Evolutionary conservation across 352 stramenopile species (phyloP), one percentile per base, ranked within the genome.

Genomic region (Peronospora farinosa): DNA sequence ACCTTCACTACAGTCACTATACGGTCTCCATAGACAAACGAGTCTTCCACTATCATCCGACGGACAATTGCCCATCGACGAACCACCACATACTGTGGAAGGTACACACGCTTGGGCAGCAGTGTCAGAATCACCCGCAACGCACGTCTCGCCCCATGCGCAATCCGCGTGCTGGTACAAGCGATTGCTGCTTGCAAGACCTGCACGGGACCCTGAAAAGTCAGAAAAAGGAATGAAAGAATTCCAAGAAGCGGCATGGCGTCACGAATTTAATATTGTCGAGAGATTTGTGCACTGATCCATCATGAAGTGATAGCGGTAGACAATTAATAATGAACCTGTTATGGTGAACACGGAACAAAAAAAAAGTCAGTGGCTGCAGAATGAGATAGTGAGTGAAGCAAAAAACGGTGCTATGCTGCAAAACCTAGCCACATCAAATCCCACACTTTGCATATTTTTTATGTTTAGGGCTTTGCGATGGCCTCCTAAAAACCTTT

Each of bases 81-180:
- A 59, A 27, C 77, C 82, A 35, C 74, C 69, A 54, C 82, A 92
- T 1, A 72, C 65, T 12, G 71, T 51, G 31, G 70, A 66, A 2
- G 71, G 57, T 30, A 92, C 82, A 53, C 82, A 92, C 37, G 67
- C 74, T 60, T 91, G 82, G 27, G 90, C 71, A 1, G 68, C 40
- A 1, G 48, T 57, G 23, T 69, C 66, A 25, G 79, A 70, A 59
- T 88, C 78, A 21, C 79, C 82, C 6, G 79, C 82, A 46, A 92
- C 76, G 41, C 82, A 92, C 38, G 65, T 79, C 23, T 81, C 79
- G 27, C 74, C 79, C 27, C 65, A 66, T 13, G 60, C 57, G 47
- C 82, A 92, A 55, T 92, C 82, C 25, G 46, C 57, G 81, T 90
- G 41, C 60, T 76, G n/a, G 57, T 50, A 63, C 81, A 92, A 9